These are phyloP conservation scores for Naganishia randhawae DNA, from an alignment of 768 basidiomycete species.

Conservation along the genomic window DNA sequence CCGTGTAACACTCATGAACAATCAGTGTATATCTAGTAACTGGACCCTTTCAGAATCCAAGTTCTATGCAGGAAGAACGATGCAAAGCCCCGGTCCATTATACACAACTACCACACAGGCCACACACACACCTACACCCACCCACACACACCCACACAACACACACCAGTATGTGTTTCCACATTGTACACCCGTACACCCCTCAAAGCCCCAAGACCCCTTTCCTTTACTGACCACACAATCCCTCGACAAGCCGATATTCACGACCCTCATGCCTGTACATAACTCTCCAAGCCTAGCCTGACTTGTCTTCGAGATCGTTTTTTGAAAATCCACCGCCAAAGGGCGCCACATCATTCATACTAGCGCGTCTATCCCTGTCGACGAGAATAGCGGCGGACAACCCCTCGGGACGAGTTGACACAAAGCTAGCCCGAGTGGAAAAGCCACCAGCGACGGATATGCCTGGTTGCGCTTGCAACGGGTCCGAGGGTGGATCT, in stretches of 20 bases:
- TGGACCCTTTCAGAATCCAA: neutral
- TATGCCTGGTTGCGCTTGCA: neutral
- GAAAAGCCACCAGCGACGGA: constrained; percentile 3
- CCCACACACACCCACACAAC: neutral
- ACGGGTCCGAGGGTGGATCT: neutral
- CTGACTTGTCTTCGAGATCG: neutral
- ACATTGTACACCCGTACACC: neutral
- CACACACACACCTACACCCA: neutral
- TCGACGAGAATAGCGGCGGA: constrained; percentile 13
- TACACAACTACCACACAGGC: no score
- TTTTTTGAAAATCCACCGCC: neutral
- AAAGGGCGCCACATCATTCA: constrained; percentile 19
- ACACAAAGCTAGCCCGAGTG: constrained; percentile 26
- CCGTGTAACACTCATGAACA: neutral
- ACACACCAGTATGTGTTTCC: neutral
- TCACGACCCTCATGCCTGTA: neutral
- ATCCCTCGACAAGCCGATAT: neutral
- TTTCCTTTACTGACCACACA: neutral
- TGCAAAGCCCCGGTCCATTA: neutral
- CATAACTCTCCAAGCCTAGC: neutral
- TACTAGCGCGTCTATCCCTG: constrained; percentile 28
- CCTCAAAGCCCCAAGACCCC: neutral
- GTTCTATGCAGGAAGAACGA: constrained; percentile 1
- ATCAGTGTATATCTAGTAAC: neutral
- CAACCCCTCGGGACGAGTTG: constrained; percentile 17